A percentile compares a stretch with the other conserved stretches of the same genome.
Evolutionary conservation across 495 filamentous ascomycete species (phyloP).

Genomic region (Acidomyces sp.): DNA sequence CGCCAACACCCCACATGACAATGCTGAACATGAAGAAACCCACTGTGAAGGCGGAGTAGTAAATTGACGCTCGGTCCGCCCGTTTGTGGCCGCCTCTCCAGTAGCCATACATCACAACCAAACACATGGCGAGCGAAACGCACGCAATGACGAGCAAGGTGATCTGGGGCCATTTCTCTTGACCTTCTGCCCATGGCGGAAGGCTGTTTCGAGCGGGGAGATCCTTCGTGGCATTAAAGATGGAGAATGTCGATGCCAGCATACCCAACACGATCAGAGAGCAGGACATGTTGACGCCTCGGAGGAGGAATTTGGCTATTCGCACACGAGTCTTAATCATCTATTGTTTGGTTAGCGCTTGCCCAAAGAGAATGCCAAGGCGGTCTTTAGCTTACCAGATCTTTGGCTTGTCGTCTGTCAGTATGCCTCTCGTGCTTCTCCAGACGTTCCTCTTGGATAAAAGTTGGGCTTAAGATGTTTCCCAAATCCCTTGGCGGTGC

Average conservation of each 20-base stretch:
- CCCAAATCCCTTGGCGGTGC: constrained; percentile 50
- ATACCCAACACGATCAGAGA: constrained; percentile 87
- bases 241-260: constrained; percentile 66
- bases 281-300: constrained; percentile 91
- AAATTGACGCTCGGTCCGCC: constrained; percentile 83
- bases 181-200: constrained; percentile 68
- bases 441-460: constrained; percentile 59
- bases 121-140: constrained; percentile 64
- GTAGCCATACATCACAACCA: constrained; percentile 75
- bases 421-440: constrained; percentile 67
- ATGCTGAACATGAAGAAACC: constrained; percentile 89
- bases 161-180: constrained; percentile 82
- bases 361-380: background rate
- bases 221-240: constrained; percentile 71
- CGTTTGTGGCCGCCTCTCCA: constrained; percentile 76
- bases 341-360: constrained; percentile 38
- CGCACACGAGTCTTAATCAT: constrained; percentile 86
- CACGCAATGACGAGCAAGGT: constrained; percentile 62
- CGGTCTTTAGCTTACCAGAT: constrained; percentile 53
- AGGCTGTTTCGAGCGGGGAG: constrained; percentile 64
- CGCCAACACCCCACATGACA: constrained; percentile 26
- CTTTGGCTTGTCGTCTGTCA: constrained; percentile 67
- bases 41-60: constrained; percentile 85
- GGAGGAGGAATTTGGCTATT: constrained; percentile 84
- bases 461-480: constrained; percentile 70